Evolutionary conservation across 495 filamentous ascomycete species (phyloP).

Genomic region (Lindgomyces ingoldianus): DNA sequence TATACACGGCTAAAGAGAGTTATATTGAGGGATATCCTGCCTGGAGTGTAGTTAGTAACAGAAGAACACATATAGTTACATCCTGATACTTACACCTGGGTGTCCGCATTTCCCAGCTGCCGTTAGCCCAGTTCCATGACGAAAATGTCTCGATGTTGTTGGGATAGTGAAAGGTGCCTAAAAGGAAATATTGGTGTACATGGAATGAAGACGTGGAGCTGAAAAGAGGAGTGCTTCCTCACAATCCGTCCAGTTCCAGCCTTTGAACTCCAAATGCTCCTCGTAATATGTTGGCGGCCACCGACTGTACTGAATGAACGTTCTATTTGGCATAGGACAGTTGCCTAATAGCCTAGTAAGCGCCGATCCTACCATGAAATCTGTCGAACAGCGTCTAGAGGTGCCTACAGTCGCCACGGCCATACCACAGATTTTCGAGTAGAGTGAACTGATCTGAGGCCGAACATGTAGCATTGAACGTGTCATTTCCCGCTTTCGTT

Average conservation of each 20-base stretch:
- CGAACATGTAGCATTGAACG: not conserved
- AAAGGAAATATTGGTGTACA: not conserved
- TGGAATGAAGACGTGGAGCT: not conserved
- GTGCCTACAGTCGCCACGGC: not conserved
- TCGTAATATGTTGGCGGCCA: not conserved
- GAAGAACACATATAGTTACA: not conserved
- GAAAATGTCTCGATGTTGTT: not conserved
- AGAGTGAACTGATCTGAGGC: not conserved
- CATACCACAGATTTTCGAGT: not conserved
- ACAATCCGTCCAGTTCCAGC: not conserved
- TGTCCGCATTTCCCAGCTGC: slow-evolving; percentile 1
- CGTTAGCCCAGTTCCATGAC: not conserved
- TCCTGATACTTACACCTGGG: not conserved
- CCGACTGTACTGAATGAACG: not conserved
- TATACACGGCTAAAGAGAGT: not conserved
- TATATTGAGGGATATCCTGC: not conserved
- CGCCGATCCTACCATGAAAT: not conserved
- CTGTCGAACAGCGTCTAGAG: not conserved
- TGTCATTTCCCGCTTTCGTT: not conserved
- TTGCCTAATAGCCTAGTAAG: not conserved
- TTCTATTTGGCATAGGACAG: not conserved
- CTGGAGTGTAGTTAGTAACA: not conserved
- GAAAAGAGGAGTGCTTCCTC: not conserved
- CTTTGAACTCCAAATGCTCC: too few species aligned
- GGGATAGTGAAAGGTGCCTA: not conserved